These are phyloP conservation scores for Cladosporium velox DNA, from an alignment of 2,329 filamentous ascomycete species.

Conservation along the genomic window DNA sequence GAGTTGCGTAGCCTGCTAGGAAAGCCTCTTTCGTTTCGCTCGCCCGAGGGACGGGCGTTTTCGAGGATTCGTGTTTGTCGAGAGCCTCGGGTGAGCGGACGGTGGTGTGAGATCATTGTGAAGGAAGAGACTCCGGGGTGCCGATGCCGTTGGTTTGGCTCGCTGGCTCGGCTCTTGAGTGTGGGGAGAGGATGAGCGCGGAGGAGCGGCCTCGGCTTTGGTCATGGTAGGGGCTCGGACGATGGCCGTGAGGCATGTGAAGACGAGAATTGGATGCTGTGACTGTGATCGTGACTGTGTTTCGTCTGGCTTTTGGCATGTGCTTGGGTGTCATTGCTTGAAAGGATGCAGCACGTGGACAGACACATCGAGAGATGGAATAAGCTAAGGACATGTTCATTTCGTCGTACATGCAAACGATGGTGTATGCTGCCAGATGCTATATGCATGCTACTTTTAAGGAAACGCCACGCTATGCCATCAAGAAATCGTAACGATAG, in stretches of 20 bases:
- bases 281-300: conserved; percentile 8
- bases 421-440: neutral
- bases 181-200: conserved; percentile 1
- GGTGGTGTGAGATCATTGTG: conserved; percentile 16
- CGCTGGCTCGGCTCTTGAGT: conserved; percentile 1
- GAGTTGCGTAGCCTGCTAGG: neutral
- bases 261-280: neutral
- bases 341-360: neutral
- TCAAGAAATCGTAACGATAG: neutral
- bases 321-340: neutral
- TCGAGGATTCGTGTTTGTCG: neutral
- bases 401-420: neutral
- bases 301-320: conserved; percentile 2
- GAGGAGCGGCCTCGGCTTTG: conserved; percentile 16
- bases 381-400: neutral
- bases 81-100: conserved; percentile 31
- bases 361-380: neutral
- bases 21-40: conserved; percentile 1
- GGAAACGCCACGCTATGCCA: conserved; percentile 16
- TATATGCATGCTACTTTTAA: neutral
- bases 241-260: conserved; percentile 16
- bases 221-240: neutral
- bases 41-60: conserved; percentile 9
- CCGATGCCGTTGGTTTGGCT: neutral
- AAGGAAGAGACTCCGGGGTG: conserved; percentile 2